Evolutionary conservation across 768 basidiomycete genomes (phyloP), one percentile per base, ranked within the genome.

Genomic region (Mycena indigotica): DNA sequence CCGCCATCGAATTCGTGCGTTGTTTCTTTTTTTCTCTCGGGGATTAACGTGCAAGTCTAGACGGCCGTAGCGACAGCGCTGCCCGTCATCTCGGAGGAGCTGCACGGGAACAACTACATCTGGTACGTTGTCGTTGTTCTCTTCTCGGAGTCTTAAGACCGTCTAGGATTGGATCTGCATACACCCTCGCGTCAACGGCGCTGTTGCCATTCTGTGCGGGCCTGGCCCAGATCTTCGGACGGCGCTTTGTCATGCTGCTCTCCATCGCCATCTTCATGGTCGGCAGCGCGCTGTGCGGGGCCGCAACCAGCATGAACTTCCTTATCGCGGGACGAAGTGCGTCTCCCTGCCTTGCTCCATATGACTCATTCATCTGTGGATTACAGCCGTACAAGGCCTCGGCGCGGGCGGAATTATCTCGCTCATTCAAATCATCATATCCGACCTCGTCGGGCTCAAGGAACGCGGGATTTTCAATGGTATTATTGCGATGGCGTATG

Each of bases 391-490:
- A 28, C 77, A 77, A 59, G 77, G 77, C 2, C 54, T 76, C 1
- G 79, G 78, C 4, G 73, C 70, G 5, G 80, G 80, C 1, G 73
- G 71, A 1, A 73, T 80, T 16, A 60, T 72, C 21, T 66, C 75
- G 8, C 57, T 77, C 8, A 66, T 70, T 2, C 72, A 74, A 5
- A 80, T 83, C 38, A 69, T 83, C 39, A 51, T 80, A 4, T 67
- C 73, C 15, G 82, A 84, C 57, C 64, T 84, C 2, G 77, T 83
- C 13, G 72, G 79, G 3, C 69, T 84, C 6, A 41, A 66, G 13
- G 78, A 81, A 41, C 73, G 82, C 5, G 82, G 82, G 2, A 30
- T 58, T 1, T 78, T 72, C 57, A 60, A 66, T 2, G 76, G 73
- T 6, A 50, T 81, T 17, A 67, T 77, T 19, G 77, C 68, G 67